These are phyloP conservation scores for Penicillium sp. DNA, from an alignment of 2,329 filamentous ascomycete species.

Conservation along the genomic window DNA sequence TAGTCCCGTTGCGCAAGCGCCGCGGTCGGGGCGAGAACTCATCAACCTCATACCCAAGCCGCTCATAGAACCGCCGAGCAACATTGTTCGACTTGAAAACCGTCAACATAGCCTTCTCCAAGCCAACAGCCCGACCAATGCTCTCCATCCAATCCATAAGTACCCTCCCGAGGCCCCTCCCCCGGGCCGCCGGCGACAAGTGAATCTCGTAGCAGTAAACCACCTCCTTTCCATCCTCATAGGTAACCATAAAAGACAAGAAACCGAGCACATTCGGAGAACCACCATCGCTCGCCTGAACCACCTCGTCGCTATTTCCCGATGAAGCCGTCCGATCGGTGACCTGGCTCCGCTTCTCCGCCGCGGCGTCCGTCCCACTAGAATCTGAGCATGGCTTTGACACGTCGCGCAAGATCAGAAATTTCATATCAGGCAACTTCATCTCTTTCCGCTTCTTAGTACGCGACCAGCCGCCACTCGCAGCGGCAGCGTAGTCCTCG, in stretches of 20 bases:
- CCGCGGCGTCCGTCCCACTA: not conserved
- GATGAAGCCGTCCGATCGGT: not conserved
- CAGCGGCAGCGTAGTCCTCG: slow-evolving; percentile 49
- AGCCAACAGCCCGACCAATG: slow-evolving; percentile 45
- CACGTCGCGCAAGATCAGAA: slow-evolving; percentile 46
- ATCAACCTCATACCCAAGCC: slow-evolving; percentile 51
- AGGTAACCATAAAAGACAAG: slow-evolving; percentile 55
- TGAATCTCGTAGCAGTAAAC: slow-evolving; percentile 65
- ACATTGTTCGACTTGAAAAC: slow-evolving; percentile 53
- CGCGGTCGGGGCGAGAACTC: slow-evolving; percentile 51
- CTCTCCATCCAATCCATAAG: slow-evolving; percentile 50
- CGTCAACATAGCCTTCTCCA: slow-evolving; percentile 59
- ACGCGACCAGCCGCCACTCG: slow-evolving; percentile 54
- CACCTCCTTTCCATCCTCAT: slow-evolving; percentile 54
- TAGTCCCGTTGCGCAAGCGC: slow-evolving; percentile 47
- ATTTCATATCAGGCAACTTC: slow-evolving; percentile 56
- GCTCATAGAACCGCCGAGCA: slow-evolving; percentile 50
- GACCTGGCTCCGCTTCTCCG: not conserved
- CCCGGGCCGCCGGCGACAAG: slow-evolving; percentile 44
- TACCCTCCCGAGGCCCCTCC: slow-evolving; percentile 50
- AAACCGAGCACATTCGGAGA: slow-evolving; percentile 38
- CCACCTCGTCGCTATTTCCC: not conserved
- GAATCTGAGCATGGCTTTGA: not conserved
- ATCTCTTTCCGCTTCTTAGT: slow-evolving; percentile 56
- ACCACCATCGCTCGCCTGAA: not conserved